Base-by-base conservation (phyloP, 1,139 yeast species). In the Pichia sp. region DNA sequence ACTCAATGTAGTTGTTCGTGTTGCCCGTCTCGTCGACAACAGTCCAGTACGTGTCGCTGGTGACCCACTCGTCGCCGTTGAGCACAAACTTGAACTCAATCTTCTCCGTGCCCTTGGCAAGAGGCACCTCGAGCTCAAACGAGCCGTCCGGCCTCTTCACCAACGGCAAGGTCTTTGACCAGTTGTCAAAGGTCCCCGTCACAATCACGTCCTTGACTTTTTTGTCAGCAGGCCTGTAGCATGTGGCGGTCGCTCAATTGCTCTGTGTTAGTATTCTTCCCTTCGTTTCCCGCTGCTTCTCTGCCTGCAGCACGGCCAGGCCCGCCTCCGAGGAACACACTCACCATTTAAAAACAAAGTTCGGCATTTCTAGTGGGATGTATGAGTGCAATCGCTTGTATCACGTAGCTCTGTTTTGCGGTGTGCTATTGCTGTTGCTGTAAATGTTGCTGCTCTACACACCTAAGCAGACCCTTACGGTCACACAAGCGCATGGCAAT, bases 101-200 rank as follows among this genome's bases (percentile, higher is more conserved):
- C 61, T 73, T 77, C 23, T 70, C 70, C 1, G 41, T 30, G 2
- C 67, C 64, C n/a, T 63, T 61, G 50, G 64, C 67, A 57, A 78
- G 75, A 53, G 83, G 92, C 60, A 85, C 77, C 2, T 82, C 76
- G 55, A 84, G 68, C 57, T 78, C 79, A 62, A 84, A 85, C 5
- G 80, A 75, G 8, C 89, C 90, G 61, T 78, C 79, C 2, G 80
- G 69, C 59, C 79, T 80, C 66, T 84, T 80, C 49, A 82, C 81
- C 59, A 87, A 74, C 43, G 80, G 81, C 55, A 79, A 73, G 0
- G 82, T 69, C 60, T 84, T 78, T 46, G 79, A 68, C 96, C 96
- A 87, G 63, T 82, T 73, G 68, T 87, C 93, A 69, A 87, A 87
- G 50, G 85, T 77, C 59, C 95, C 96, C 32, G 93, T 85, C 57